Evolutionary conservation across 225 moss, liverwort and hornwort species (phyloP).

Genomic region (Straminergon stramineum): DNA sequence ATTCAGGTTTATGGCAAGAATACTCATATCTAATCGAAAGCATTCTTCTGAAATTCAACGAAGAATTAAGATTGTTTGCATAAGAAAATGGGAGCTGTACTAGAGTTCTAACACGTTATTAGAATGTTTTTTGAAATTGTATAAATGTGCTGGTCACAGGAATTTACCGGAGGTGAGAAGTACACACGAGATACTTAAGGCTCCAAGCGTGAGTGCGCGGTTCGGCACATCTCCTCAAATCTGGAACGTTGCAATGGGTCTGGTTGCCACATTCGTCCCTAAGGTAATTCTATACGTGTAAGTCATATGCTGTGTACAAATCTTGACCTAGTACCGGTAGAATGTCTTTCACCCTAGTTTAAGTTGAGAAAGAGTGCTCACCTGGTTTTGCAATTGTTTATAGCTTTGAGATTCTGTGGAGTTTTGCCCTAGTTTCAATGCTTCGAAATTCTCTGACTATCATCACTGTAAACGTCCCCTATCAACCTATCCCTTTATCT

Average conservation of each 20-base stretch:
- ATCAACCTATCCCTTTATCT: background rate
- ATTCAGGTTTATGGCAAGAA: background rate
- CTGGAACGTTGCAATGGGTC: conserved; percentile 82
- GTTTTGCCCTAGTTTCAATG: background rate
- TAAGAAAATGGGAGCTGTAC: background rate
- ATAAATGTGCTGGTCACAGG: conserved; percentile 5
- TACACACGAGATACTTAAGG: conserved; percentile 46
- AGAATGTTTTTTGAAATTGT: background rate
- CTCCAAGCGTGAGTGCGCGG: conserved; percentile 73
- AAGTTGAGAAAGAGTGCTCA: background rate
- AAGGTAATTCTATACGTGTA: conserved; percentile 10
- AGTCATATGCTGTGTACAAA: background rate
- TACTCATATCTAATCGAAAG: background rate
- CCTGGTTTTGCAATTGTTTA: background rate
- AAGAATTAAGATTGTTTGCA: background rate
- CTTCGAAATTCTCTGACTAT: background rate
- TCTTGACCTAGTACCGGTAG: background rate
- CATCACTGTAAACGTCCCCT: background rate
- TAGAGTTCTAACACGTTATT: background rate
- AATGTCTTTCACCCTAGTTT: background rate
- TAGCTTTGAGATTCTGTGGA: conserved; percentile 8
- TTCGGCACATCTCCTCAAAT: conserved; percentile 82
- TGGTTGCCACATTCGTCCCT: conserved; percentile 53
- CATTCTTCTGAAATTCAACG: background rate
- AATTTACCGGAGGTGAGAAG: conserved; percentile 72